A percentile compares a stretch with the other conserved stretches of the same genome.
Conservation (phyloP, 495 filamentous ascomycete species). For the Neurospora sp. region DNA sequence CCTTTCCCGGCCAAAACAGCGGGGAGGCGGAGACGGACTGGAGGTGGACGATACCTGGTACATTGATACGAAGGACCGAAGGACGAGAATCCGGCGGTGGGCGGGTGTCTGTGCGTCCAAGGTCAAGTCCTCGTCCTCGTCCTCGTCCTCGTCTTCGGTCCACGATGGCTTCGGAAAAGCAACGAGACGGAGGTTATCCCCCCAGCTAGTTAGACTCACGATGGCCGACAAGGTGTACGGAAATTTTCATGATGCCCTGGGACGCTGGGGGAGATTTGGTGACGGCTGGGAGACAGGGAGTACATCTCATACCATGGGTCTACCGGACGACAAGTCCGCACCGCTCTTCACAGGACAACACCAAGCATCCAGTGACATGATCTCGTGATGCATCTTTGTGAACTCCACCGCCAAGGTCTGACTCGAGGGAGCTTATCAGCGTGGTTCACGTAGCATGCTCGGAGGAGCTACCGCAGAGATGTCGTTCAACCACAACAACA, state of each 20-base stretch:
- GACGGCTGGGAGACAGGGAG: neutral
- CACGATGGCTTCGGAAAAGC: neutral
- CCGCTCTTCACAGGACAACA: neutral
- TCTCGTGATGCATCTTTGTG: neutral
- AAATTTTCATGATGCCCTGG: neutral
- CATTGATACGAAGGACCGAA: neutral
- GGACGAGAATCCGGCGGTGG: neutral
- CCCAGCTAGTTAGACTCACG: neutral
- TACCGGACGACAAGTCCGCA: neutral
- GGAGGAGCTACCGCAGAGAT: neutral
- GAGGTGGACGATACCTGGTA: neutral
- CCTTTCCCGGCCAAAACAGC: neutral
- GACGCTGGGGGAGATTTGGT: neutral
- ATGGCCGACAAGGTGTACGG: neutral
- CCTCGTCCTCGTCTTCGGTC: neutral
- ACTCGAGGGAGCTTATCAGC: neutral
- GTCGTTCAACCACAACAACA: neutral
- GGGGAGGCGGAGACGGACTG: neutral
- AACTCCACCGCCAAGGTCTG: neutral
- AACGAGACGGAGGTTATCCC: neutral
- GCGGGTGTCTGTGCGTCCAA: neutral
- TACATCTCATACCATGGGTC: neutral
- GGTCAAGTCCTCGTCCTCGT: neutral
- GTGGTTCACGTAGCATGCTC: neutral
- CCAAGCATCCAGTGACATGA: neutral